Evolutionary conservation across 1,139 yeast species (phyloP).

Genomic region (Zygosaccharomyces pseudobailii): DNA sequence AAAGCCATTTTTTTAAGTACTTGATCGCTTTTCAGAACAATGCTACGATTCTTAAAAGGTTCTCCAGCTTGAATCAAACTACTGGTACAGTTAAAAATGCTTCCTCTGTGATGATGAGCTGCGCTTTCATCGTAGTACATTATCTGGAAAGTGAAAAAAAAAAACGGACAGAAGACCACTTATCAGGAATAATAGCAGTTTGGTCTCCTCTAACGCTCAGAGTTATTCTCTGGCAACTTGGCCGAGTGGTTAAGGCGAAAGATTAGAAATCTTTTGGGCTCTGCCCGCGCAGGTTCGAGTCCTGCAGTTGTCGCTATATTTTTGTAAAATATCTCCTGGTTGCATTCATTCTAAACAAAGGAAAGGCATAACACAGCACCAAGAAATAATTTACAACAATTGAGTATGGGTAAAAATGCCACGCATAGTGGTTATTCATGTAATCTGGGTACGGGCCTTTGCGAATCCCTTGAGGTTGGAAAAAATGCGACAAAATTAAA

Average conservation of each 20-base stretch:
- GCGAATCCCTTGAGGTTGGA: background rate
- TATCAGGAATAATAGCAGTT: background rate
- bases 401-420: too few relatives aligned
- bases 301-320: slow-evolving; percentile 37
- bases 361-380: too few relatives aligned
- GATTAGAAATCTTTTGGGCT: slow-evolving; percentile 51
- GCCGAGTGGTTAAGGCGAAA: slow-evolving; percentile 54
- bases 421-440: too few relatives aligned
- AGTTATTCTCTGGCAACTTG: slow-evolving; percentile 40
- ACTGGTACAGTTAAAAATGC: too few relatives aligned
- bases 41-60: too few relatives aligned
- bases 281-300: slow-evolving; percentile 40
- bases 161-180: background rate
- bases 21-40: background rate
- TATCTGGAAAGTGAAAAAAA: background rate
- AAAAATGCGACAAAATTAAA: background rate
- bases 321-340: background rate
- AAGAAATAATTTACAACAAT: background rate
- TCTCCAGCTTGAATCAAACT: too few relatives aligned
- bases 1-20: slow-evolving; percentile 14
- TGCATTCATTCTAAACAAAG: background rate
- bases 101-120: too few relatives aligned
- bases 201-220: background rate
- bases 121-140: too few relatives aligned
- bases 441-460: too few relatives aligned